Evolutionary conservation across 805 yeast species (phyloP), one percentile per base, ranked within the genome.

Genomic region (Myxozyma melibiosi): DNA sequence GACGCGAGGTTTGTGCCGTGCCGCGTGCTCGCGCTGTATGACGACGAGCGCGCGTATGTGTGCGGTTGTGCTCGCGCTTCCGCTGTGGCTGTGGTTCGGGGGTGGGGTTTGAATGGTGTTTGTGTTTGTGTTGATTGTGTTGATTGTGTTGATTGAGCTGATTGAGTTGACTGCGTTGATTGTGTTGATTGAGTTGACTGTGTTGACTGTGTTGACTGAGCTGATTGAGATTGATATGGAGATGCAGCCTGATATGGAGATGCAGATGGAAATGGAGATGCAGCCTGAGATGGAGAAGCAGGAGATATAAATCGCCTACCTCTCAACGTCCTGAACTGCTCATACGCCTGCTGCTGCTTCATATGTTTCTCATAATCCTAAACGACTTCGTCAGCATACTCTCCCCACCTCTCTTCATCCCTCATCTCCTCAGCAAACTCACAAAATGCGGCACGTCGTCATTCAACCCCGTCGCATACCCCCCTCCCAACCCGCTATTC

Each of bases 401-500:
- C 30, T n/a, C 11, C 14, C 43, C 4, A 27, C 27, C 24, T 14
- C 35, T 30, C 28, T 16, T 11, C 28, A 47, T n/a, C 4, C 11
- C 2, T 18, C n/a, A 24, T 16, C 24, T 27, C 8, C 18, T 8
- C 16, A 2, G 34, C 2, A 22, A 18, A 45, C 61, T 38, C 30
- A 56, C 62, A 39, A 58, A 58, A 51, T 58, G 63, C 13, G 63
- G 63, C 16, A 58, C 63, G 25, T 58, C 63, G 28, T 58, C 55
- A 39, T 58, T 58, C 39, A 58, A 6, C 5, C 63, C 63, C 8
- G 63, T 58, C 20, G 63, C 63, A 42, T 58, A 58, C 9, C 63
- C 63, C 14, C 60, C 63, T 9, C 63, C 63, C 24, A 55, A 40
- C 0, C 63, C 63, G 2, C 53, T 9, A 22, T 58, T 58, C 14